phyloP scores from a whole-genome alignment of 306 rosid genomes.

The Rubus idaeus region DNA sequence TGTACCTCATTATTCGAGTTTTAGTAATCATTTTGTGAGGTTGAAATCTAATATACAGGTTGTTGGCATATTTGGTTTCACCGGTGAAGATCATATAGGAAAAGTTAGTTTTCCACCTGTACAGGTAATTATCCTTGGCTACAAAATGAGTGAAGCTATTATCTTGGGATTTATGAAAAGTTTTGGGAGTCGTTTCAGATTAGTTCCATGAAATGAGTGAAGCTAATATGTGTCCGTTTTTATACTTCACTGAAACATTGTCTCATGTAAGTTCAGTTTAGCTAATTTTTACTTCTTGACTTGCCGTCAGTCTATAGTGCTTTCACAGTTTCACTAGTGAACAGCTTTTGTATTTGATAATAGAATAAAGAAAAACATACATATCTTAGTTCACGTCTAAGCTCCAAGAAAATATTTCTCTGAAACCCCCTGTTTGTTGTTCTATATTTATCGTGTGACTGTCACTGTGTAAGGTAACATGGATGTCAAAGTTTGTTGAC shows the following conservation, averaged over 20 bases:
- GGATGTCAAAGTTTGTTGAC: background rate
- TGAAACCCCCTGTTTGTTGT: background rate
- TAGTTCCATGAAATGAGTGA: conserved; percentile 1
- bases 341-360: background rate
- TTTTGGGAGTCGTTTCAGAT: background rate
- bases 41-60: conserved; percentile 40
- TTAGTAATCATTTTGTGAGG: background rate
- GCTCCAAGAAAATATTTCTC: background rate
- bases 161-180: background rate
- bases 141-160: background rate
- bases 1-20: background rate
- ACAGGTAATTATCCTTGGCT: conserved; percentile 57
- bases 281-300: background rate
- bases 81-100: conserved; percentile 90
- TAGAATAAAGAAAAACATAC: background rate
- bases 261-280: background rate
- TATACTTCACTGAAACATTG: background rate
- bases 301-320: background rate
- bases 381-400: background rate
- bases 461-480: background rate
- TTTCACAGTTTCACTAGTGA: background rate
- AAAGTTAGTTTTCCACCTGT: conserved; percentile 94
- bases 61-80: conserved; percentile 90
- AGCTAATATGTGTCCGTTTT: background rate
- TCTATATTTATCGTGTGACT: background rate